These are phyloP conservation scores for Chalciporus chontae DNA, from an alignment of 768 basidiomycete genomes.

Conservation along the genomic window DNA sequence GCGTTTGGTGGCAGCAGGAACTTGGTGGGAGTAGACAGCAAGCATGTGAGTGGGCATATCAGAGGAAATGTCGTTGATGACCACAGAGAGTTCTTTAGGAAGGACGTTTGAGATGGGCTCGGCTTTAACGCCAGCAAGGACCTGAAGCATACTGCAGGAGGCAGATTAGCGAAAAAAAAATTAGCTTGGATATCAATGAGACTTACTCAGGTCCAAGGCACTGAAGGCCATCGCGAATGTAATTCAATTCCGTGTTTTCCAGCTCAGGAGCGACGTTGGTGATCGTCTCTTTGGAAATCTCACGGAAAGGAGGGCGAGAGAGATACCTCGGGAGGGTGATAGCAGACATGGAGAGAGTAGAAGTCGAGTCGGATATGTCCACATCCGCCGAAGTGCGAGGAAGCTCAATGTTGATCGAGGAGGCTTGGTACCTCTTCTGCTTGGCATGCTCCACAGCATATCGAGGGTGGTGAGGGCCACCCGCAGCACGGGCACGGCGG, in stretches of 20 bases:
- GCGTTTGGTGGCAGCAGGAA: slow-evolving; percentile 23
- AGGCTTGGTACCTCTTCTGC: slow-evolving; percentile 25
- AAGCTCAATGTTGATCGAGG: slow-evolving; percentile 29
- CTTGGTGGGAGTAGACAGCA: slow-evolving; percentile 26
- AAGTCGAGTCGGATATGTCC: slow-evolving; percentile 1
- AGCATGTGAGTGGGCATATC: slow-evolving; percentile 33
- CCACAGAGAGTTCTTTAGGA: slow-evolving; percentile 25
- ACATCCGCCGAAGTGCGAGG: slow-evolving; percentile 15
- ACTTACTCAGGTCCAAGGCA: slow-evolving; percentile 29
- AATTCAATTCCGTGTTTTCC: slow-evolving; percentile 18
- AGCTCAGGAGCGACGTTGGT: slow-evolving; percentile 25
- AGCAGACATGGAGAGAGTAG: slow-evolving; percentile 5
- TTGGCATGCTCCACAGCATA: slow-evolving; percentile 39
- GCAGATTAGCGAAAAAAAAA: slow-evolving; percentile 7
- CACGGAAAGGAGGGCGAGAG: slow-evolving; percentile 17
- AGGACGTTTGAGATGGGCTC: slow-evolving; percentile 19
- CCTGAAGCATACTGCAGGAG: slow-evolving; percentile 27
- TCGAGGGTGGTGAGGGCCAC: slow-evolving; percentile 29
- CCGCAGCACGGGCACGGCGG: slow-evolving; percentile 36
- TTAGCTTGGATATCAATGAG: fast-evolving
- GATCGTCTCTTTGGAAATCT: slow-evolving; percentile 14
- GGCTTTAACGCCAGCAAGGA: slow-evolving; percentile 28
- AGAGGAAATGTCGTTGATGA: slow-evolving; percentile 28
- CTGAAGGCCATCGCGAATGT: slow-evolving; percentile 27
- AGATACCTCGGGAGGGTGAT: slow-evolving; percentile 25